Evolutionary conservation across 1,284 basidiomycete genomes (phyloP), one percentile per base, ranked within the genome.

Genomic region (Taiwanofungus camphoratus): DNA sequence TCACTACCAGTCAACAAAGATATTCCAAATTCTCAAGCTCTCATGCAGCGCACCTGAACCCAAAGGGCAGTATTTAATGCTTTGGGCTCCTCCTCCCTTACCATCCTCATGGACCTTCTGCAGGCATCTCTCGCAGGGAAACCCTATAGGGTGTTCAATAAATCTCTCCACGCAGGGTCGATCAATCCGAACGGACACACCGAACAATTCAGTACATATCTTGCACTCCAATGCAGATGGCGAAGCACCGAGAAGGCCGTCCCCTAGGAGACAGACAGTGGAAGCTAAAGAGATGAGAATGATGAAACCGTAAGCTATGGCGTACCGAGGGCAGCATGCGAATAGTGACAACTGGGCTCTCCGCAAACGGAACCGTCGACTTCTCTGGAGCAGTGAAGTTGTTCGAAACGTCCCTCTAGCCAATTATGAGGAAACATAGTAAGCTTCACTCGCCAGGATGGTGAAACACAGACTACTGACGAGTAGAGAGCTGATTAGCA

Each of bases 181-280:
- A 7, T 12, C n/a, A 6, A 36, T n/a, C n/a, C n/a, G n/a, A 18
- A 36, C 18, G 15, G 4, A 32, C 45, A 12, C 26, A 43, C 45
- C 45, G 24, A 47, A 47, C 6, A 43, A 26, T 26, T 47, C 45
- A 4, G 20, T 39, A 30, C 45, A 47, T 22, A 47, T 43, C 18
- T 31, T 38, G 24, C 45, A 47, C 24, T 47, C 41, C 7, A 47
- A 9, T 18, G 6, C 19, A 41, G 5, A n/a, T 16, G 31, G 19
- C 4, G 26, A 41, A 15, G 26, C n/a, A n/a, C n/a, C n/a, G n/a
- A n/a, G n/a, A n/a, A n/a, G n/a, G n/a, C n/a, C n/a, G n/a, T n/a
- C n/a, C n/a, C n/a, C n/a, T n/a, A n/a, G n/a, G n/a, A n/a, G n/a
- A n/a, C n/a, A n/a, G n/a, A n/a, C n/a, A n/a, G n/a, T n/a, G n/a